Evolutionary conservation across 495 filamentous ascomycete species (phyloP).

Genomic region (Aspergillus indologenus): DNA sequence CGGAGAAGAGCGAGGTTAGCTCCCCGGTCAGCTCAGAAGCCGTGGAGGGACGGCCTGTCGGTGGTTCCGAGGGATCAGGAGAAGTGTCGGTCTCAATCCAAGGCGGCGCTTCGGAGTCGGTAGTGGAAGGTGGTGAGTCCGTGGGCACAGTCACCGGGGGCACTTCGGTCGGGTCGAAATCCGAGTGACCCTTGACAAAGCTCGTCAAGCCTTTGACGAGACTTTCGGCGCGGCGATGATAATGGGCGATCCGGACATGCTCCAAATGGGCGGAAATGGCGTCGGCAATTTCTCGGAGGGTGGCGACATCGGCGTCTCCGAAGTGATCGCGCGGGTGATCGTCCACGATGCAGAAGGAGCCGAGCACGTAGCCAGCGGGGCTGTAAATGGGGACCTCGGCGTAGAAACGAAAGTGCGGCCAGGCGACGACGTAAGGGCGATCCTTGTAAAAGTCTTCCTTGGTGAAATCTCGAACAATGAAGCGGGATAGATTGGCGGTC

Average conservation of each 20-base stretch:
- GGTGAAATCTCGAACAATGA: constrained; percentile 50
- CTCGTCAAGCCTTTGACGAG: constrained; percentile 32
- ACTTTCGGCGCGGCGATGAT: constrained; percentile 27
- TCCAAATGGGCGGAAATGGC: constrained; percentile 33
- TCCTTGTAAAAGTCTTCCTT: constrained; percentile 47
- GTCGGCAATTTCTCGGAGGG: constrained; percentile 33
- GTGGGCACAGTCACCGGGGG: constrained; percentile 13
- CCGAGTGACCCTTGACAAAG: constrained; percentile 30
- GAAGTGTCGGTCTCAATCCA: background rate
- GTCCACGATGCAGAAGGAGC: constrained; percentile 60
- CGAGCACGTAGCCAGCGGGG: constrained; percentile 57
- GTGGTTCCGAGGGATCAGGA: background rate
- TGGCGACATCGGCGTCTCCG: constrained; percentile 23
- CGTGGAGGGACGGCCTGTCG: background rate
- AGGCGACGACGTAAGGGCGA: constrained; percentile 37
- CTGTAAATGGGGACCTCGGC: constrained; percentile 61
- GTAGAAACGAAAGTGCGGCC: constrained; percentile 55
- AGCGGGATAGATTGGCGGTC: constrained; percentile 35
- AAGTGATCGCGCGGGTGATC: constrained; percentile 43
- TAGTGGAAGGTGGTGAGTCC: background rate
- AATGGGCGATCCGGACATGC: constrained; percentile 28
- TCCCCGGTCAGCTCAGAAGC: constrained; percentile 11
- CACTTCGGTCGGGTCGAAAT: constrained; percentile 25
- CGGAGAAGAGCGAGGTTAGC: constrained; percentile 15
- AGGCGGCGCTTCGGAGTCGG: background rate